Percentiles rank a stretch among this genome's conserved stretches.
These are phyloP conservation scores for Nakaseomyces kungkrabaensis DNA, from an alignment of 1,139 yeast species.

Conservation along the genomic window DNA sequence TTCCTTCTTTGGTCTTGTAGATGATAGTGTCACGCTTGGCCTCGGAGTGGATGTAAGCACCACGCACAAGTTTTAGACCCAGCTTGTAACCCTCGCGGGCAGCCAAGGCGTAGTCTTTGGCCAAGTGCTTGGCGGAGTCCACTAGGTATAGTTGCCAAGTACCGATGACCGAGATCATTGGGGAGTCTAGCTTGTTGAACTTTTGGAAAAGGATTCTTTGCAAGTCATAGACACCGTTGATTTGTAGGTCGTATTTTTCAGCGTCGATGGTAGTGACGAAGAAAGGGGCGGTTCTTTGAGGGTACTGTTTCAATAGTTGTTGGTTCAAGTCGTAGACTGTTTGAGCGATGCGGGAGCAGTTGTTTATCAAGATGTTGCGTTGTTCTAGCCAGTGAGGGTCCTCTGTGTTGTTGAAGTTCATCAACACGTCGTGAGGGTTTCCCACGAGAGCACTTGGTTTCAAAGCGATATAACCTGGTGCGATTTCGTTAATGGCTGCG, in stretches of 20 bases:
- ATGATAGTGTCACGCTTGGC: slow-evolving; percentile 56
- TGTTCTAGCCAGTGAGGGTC: slow-evolving; percentile 40
- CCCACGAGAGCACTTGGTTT: slow-evolving; percentile 86
- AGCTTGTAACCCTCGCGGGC: slow-evolving; percentile 52
- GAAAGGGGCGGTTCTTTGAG: slow-evolving; percentile 65
- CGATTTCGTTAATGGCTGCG: slow-evolving; percentile 46
- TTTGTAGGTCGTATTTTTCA: slow-evolving; percentile 78
- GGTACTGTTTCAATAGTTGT: slow-evolving; percentile 42
- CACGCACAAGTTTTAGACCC: slow-evolving; percentile 91
- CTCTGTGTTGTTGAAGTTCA: slow-evolving; percentile 41
- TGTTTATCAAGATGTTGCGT: slow-evolving; percentile 54
- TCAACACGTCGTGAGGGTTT: slow-evolving; percentile 67
- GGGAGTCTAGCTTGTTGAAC: slow-evolving; percentile 52
- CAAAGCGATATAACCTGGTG: slow-evolving; percentile 78
- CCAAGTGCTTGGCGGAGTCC: slow-evolving; percentile 54
- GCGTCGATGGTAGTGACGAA: slow-evolving; percentile 88
- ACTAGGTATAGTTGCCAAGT: slow-evolving; percentile 89
- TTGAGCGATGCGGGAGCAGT: slow-evolving; percentile 49
- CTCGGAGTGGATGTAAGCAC: slow-evolving; percentile 93
- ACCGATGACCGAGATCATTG: slow-evolving; percentile 65
- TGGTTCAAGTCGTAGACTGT: slow-evolving; percentile 49
- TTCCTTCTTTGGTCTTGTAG: slow-evolving; percentile 48
- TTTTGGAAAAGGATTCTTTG: slow-evolving; percentile 73
- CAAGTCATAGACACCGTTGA: slow-evolving; percentile 73
- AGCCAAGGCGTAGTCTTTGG: slow-evolving; percentile 59